These are phyloP conservation scores for Neonothopanus nambi DNA, from an alignment of 1,284 basidiomycete genomes.

Conservation along the genomic window DNA sequence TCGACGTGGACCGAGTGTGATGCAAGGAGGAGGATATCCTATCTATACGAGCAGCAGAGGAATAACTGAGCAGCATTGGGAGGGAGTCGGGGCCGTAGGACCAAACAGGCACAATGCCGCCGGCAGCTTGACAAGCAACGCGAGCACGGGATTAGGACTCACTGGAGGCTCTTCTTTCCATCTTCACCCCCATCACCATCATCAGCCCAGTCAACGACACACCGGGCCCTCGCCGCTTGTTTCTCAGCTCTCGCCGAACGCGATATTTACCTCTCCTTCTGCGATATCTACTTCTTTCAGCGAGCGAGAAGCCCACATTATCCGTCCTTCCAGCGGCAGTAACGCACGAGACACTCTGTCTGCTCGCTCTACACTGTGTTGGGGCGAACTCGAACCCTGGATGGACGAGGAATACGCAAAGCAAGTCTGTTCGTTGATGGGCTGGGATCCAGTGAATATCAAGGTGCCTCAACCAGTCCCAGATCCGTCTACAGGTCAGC, in stretches of 20 bases:
- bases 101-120: slow-evolving; percentile 39
- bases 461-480: slow-evolving; percentile 68
- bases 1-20: slow-evolving; percentile 16
- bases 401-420: slow-evolving; percentile 91
- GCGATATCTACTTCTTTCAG: neutral
- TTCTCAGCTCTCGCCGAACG: slow-evolving; percentile 1
- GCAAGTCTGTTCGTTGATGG: slow-evolving; percentile 77
- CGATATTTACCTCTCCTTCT: neutral
- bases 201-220: slow-evolving; percentile 10
- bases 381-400: slow-evolving; percentile 85
- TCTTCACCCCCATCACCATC: slow-evolving; percentile 10
- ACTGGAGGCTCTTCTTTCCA: slow-evolving; percentile 3
- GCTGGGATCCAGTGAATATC: slow-evolving; percentile 72
- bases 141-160: slow-evolving; percentile 2
- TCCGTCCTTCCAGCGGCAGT: no score
- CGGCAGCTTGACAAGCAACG: slow-evolving; percentile 15
- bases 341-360: neutral
- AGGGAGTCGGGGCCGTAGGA: slow-evolving; percentile 28
- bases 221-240: neutral
- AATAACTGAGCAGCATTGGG: slow-evolving; percentile 24
- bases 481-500: slow-evolving; percentile 59
- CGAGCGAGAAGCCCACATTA: no score
- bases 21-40: slow-evolving; percentile 30
- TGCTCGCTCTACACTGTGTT: slow-evolving; percentile 57
- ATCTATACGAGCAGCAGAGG: slow-evolving; percentile 16